phyloP scores from a whole-genome alignment of 2,329 filamentous ascomycete species.

The Fusarium nygamai region DNA sequence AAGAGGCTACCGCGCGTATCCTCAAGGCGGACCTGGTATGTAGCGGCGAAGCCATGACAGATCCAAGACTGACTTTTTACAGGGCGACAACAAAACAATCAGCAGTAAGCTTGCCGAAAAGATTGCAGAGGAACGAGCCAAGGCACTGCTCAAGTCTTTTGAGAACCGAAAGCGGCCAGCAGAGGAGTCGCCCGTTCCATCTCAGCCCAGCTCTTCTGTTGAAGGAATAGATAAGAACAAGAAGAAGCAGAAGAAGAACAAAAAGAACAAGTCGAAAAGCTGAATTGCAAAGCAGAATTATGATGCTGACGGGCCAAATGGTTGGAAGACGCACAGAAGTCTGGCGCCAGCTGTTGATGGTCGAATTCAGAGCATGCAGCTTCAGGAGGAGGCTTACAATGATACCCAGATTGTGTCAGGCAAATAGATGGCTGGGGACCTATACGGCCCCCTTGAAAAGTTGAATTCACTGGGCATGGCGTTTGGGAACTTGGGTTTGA shows the following conservation, averaged over 20 bases:
- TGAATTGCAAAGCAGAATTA: neutral
- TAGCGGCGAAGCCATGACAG: neutral
- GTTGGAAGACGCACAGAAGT: neutral
- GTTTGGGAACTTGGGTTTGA: constrained; percentile 13
- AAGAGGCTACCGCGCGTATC: constrained; percentile 81
- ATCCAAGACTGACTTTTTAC: constrained; percentile 20
- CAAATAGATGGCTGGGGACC: neutral
- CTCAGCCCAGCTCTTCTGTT: constrained; percentile 30
- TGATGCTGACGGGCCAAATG: neutral
- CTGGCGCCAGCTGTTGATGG: neutral
- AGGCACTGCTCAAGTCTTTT: constrained; percentile 59
- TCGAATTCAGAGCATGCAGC: neutral
- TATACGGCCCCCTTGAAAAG: neutral
- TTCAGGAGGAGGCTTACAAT: neutral
- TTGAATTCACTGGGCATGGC: constrained; percentile 27
- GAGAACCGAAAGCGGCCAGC: constrained; percentile 57
- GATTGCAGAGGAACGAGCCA: constrained; percentile 65
- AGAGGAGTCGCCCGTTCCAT: constrained; percentile 45
- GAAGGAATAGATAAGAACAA: constrained; percentile 41
- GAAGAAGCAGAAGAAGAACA: constrained; percentile 48
- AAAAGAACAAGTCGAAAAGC: constrained; percentile 47
- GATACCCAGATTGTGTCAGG: constrained; percentile 16
- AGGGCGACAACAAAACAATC: constrained; percentile 63
- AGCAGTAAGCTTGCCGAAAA: constrained; percentile 64
- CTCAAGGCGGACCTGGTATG: constrained; percentile 82